A percentile compares a stretch with the other conserved stretches of the same genome.
Conservation (phyloP, 192 early-diverging fungal genomes). For the Gigaspora rosea region DNA sequence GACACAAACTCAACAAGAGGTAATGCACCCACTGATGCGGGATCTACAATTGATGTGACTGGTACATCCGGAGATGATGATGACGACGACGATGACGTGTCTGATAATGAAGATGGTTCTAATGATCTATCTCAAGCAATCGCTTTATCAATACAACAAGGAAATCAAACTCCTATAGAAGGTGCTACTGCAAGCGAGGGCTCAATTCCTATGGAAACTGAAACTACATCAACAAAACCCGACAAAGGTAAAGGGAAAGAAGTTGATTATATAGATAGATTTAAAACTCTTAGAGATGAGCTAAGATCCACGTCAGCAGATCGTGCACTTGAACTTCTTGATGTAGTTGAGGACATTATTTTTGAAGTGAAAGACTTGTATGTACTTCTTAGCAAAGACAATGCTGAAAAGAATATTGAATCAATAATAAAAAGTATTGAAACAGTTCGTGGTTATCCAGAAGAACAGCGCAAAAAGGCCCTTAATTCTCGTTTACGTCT, state of each 20-base stretch:
- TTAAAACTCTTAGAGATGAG: constrained; percentile 43
- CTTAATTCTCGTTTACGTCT: constrained; percentile 58
- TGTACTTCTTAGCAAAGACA: constrained; percentile 54
- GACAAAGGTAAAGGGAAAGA: constrained; percentile 57
- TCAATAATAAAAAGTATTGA: constrained; percentile 38
- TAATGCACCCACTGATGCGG: constrained; percentile 27
- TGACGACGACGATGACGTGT: constrained; percentile 28
- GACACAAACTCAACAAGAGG: background rate
- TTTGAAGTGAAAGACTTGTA: constrained; percentile 71
- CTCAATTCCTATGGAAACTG: constrained; percentile 24
- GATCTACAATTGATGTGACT: constrained; percentile 31
- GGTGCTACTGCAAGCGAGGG: background rate
- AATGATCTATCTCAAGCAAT: constrained; percentile 36
- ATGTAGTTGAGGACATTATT: constrained; percentile 59
- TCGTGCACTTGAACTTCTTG: constrained; percentile 48
- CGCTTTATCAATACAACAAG: constrained; percentile 32
- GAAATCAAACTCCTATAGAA: background rate
- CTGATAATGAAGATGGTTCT: constrained; percentile 4
- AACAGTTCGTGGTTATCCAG: constrained; percentile 9
- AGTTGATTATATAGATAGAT: constrained; percentile 41
- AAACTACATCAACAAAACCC: constrained; percentile 32
- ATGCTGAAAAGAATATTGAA: constrained; percentile 39
- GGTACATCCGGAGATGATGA: constrained; percentile 38
- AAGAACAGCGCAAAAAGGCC: constrained; percentile 25
- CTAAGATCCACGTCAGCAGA: constrained; percentile 42